Evolutionary conservation across 768 basidiomycete genomes (phyloP).

Genomic region (Kwoniella sp.): DNA sequence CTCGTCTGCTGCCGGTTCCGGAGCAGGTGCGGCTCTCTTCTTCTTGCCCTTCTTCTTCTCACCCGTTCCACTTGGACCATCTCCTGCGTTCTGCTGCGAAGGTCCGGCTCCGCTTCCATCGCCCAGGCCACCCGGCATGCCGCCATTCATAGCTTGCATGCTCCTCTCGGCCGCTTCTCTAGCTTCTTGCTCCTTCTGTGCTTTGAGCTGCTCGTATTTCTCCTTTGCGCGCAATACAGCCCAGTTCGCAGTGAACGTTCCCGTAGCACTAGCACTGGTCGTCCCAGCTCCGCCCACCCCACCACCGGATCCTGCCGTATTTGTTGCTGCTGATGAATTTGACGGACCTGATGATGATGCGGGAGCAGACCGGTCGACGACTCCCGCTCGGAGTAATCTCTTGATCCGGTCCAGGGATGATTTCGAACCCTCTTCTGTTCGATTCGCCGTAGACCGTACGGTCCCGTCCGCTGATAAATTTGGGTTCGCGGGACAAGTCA

Average conservation of each 20-base stretch:
- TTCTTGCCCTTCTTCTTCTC: constrained; percentile 40
- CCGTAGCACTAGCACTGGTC: background rate
- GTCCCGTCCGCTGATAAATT: constrained; percentile 47
- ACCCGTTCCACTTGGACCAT: constrained; percentile 3
- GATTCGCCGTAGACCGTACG: constrained; percentile 17
- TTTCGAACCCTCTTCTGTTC: constrained; percentile 11
- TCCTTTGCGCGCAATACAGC: constrained; percentile 39
- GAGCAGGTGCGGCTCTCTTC: constrained; percentile 27
- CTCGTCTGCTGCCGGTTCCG: constrained; percentile 14
- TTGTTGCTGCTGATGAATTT: background rate
- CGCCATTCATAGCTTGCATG: constrained; percentile 4
- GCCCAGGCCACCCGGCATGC: constrained; percentile 11
- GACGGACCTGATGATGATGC: background rate
- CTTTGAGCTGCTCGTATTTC: constrained; percentile 18
- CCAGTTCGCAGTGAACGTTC: constrained; percentile 45
- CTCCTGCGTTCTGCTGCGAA: constrained; percentile 3
- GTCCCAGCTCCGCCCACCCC: background rate
- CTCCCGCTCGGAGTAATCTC: constrained; percentile 37
- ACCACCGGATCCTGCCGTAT: background rate
- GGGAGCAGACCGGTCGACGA: constrained; percentile 18
- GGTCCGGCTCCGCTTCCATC: constrained; percentile 5
- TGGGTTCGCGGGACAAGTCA: constrained; percentile 48
- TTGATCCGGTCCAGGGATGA: constrained; percentile 37
- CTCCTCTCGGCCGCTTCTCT: constrained; percentile 32
- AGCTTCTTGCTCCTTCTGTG: constrained; percentile 16